Base-by-base conservation (phyloP, 768 basidiomycete genomes). In the Collybia nuda region DNA sequence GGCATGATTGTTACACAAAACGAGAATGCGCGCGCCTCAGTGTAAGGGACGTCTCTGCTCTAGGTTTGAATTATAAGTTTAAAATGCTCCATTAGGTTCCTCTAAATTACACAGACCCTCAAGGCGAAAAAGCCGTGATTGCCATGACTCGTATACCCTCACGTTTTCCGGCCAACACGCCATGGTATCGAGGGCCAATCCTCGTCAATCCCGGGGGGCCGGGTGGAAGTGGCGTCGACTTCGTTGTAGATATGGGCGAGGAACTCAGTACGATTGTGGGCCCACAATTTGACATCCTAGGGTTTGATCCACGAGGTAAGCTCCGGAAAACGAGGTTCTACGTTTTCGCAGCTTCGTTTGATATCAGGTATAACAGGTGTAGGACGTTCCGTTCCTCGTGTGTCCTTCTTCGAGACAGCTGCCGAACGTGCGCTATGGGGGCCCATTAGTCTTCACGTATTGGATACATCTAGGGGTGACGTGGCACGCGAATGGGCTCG, bases 121-220 rank as follows among this genome's bases (percentile, higher is more conserved):
- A 58, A 9, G 72, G 70, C 7, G 63, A 54, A 15, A 63, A 66
- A 44, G 76, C 72, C 1, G 60, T 61, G 17, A 73, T 79, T 21
- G 79, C 77, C 0, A 50, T 79, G 7, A 67, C 70, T 14, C 68
- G 75, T n/a, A 63, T 69, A 26, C 73, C 73, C 2, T 68, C 77
- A 8, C 48, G 63, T 2, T 49, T 73, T 0, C 54, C 63, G 0
- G 24, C 48, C 1, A 49, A 41, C 11, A 64, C 67, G 0, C 50
- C 58, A 2, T 53, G 61, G 2, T 78, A 77, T 51, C 69, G 68
- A 19, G 78, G 78, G 0, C 75, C 76, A 1, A 61, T 78, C 15
- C 58, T 78, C 2, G 63, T 74, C 55, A 78, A 78, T 45, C 77
- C 76, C 1, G 75, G 77, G 14, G 77, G 78, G 1, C 77, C 77